Base-by-base conservation (phyloP, 2,329 filamentous ascomycete species). In the Monosporascus sp. region DNA sequence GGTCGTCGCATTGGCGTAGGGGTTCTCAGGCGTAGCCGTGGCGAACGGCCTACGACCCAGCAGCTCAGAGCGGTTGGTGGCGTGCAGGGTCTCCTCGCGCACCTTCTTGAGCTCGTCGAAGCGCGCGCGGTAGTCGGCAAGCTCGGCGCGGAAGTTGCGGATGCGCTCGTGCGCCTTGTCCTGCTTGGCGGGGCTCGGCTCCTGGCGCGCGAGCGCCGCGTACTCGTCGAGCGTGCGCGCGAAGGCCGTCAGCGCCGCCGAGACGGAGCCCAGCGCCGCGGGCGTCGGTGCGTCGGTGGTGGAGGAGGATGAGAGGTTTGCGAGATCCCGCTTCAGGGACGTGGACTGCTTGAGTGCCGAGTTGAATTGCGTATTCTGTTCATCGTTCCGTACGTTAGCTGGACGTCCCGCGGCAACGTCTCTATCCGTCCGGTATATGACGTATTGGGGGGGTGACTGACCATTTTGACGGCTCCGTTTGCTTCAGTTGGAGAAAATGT, bases 211-310 rank as follows among this genome's bases (percentile, higher is more conserved):
- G 31, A 96, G 84, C 52, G 82, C 81, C 65, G 88, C 84, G 77
- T 99, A 99, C 68, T 97, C 92, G 74, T 97, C 92, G 59, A 99
- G 81, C 1, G 91, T 96, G 56, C 94, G 90, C 47, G 88, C 84
- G 71, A 99, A 91, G 55, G 91, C 85, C 0, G 75, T 74, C 8
- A 77, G 62, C 7, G 88, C 88, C 36, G 87, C 87, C 5, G 87
- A 87, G 63, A 91, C 81, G 66, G 90, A 84, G 66, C 87, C 87
- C 69, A 79, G 60, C 49, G 66, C 59, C 47, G 73, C 73, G n/a
- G 73, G 74, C 67, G 86, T 86, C 20, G 87, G 77, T 36, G 82
- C 81, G 46, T 81, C 77, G 48, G 59, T 49, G 41, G 61, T 58
- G 24, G 59, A 49, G 22, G 60, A 56, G 26, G 84, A 77, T 50